Base-by-base conservation (phyloP, 2,329 filamentous ascomycete genomes). In the Trichoderma guizhouense region DNA sequence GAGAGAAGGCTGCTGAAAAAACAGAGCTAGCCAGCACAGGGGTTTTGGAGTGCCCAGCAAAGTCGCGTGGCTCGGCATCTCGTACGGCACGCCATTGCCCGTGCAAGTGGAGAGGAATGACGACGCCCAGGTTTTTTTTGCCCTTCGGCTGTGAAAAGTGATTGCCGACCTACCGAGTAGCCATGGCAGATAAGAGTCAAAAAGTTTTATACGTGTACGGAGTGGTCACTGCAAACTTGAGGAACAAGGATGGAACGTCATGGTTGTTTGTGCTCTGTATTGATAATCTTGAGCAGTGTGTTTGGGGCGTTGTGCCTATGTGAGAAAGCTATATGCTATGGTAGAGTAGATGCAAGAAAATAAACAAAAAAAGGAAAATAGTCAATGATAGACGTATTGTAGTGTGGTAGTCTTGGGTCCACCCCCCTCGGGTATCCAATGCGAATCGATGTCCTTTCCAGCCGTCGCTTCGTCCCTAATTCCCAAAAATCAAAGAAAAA, bases 371-470 rank as follows among this genome's bases (percentile, higher is more conserved):
- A 21, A 58, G n/a, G 26, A 60, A 28, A 55, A 26, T 9, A 66
- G 63, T 30, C 9, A 34, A 61, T 60, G 55, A 60, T 47, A 61
- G 66, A 58, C 34, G 5, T 69, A 39, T 66, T 57, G 47, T 57
- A 34, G n/a, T 21, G 28, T 66, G 47, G 63, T 61, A 24, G 55
- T 69, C 21, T 61, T 24, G 55, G 36, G 66, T 43, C 39, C 53
- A 61, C 26, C 53, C 28, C 66, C 66, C 66, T 69, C 57, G 66
- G 66, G 66, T 69, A 69, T 69, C 66, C 66, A 60, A 51, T 69
- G 66, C n/a, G 18, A 51, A n/a, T 61, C 55, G 18, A 30, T 34
- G 39, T 61, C 55, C 39, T 34, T 51, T 57, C 55, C 66, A 51
- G 66, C 66, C 66, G 36, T 69, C 51, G 66, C 66, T 61, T 69